A percentile compares a stretch with the other conserved stretches of the same genome.
Conservation (phyloP, 352 stramenopile genomes). For the Phytopythium aichiense region DNA sequence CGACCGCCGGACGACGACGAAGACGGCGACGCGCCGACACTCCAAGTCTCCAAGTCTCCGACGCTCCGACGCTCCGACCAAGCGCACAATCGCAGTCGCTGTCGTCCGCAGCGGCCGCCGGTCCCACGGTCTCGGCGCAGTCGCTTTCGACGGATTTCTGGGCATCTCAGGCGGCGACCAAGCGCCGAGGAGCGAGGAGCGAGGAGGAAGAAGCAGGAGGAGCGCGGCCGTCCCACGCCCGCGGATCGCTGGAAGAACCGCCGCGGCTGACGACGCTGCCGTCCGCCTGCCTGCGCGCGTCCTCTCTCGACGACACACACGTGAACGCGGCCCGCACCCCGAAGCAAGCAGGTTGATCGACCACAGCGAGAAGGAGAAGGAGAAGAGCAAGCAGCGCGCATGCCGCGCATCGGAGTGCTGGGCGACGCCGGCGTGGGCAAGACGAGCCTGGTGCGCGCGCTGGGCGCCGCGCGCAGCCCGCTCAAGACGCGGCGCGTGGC, state of each 20-base stretch:
- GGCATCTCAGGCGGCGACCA: background rate
- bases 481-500: background rate
- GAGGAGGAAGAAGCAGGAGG: background rate
- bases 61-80: background rate
- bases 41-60: too few species aligned
- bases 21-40: too few species aligned
- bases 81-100: background rate
- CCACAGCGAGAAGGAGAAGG: background rate
- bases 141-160: background rate
- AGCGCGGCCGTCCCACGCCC: background rate
- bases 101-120: background rate
- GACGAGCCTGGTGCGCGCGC: conserved; percentile 40
- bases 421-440: conserved; percentile 42
- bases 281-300: too few species aligned
- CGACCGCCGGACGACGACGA: background rate
- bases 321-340: too few species aligned
- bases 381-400: background rate
- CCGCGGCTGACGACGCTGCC: background rate
- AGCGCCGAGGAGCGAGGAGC: background rate
- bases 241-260: conserved; percentile 3
- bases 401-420: conserved; percentile 31
- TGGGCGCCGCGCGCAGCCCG: conserved; percentile 23
- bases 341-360: too few species aligned
- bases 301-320: background rate
- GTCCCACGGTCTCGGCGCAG: background rate